Percentiles rank a stretch among this genome's conserved stretches.
Evolutionary conservation across 179 eudicot genomes (phyloP).

Genomic region (Sideroxylon spinosum): DNA sequence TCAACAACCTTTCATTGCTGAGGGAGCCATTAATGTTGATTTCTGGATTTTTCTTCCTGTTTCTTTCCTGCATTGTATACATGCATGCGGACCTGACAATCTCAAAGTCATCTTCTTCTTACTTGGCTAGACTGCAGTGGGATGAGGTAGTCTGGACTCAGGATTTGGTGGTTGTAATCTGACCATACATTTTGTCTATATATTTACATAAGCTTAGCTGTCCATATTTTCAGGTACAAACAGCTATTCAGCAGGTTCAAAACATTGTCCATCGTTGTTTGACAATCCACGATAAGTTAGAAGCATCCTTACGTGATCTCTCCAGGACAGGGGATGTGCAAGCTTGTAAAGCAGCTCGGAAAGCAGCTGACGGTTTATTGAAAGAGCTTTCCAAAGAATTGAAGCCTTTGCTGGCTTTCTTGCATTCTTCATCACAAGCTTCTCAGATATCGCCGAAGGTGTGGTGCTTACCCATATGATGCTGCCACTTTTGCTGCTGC

Average conservation of each 20-base stretch:
- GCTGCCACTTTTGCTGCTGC: no score
- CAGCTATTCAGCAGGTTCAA: slow-evolving; percentile 68
- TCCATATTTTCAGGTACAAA: slow-evolving; percentile 51
- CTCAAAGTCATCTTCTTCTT: slow-evolving; percentile 89
- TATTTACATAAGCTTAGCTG: neutral
- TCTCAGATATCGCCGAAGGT: slow-evolving; percentile 78
- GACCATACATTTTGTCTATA: neutral
- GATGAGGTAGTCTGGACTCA: slow-evolving; percentile 62
- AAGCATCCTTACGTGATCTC: slow-evolving; percentile 73
- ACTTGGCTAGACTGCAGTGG: slow-evolving; percentile 89
- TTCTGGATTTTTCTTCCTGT: slow-evolving; percentile 80
- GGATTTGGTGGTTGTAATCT: neutral
- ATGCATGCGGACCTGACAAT: slow-evolving; percentile 87
- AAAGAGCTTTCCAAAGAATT: slow-evolving; percentile 85
- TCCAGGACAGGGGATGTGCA: slow-evolving; percentile 90
- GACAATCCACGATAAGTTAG: slow-evolving; percentile 69
- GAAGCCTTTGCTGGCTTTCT: slow-evolving; percentile 68
- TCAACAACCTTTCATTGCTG: slow-evolving; percentile 71
- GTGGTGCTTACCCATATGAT: neutral
- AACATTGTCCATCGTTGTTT: slow-evolving; percentile 54
- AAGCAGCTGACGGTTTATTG: slow-evolving; percentile 64
- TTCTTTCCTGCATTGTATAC: slow-evolving; percentile 76
- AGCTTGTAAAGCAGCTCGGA: slow-evolving; percentile 77
- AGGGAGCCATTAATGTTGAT: slow-evolving; percentile 91
- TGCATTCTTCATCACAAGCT: slow-evolving; percentile 83